Conservation (phyloP, 768 basidiomycete genomes). For the Tephrocybe sp. region DNA sequence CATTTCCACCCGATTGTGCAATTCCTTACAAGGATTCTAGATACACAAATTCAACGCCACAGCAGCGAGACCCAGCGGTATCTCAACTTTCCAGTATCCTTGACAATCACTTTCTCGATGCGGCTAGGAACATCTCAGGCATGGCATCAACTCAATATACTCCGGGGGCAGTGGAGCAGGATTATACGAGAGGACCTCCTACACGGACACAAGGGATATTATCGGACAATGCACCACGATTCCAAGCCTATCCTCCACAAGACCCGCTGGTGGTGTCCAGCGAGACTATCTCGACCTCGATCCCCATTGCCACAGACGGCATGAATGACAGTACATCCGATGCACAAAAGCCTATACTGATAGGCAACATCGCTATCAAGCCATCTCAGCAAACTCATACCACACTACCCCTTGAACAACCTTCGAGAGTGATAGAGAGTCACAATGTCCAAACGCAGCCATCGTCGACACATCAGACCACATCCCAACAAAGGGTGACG, state of each 20-base stretch:
- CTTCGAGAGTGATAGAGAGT: neutral
- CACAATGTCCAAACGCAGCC: neutral
- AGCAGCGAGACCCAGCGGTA: neutral
- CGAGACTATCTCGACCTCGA: neutral
- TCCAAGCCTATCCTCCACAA: no score
- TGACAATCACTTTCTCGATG: no score
- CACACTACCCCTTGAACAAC: neutral
- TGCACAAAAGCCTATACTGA: neutral
- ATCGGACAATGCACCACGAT: no score
- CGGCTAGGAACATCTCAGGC: no score
- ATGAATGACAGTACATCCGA: neutral
- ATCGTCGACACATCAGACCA: neutral
- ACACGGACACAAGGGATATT: no score
- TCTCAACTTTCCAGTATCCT: no score
- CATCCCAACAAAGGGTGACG: neutral
- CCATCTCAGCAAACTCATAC: neutral
- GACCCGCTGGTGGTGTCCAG: neutral
- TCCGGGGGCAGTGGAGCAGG: no score
- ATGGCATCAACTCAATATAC: no score
- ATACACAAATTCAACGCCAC: neutral
- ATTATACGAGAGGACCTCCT: no score
- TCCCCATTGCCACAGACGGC: neutral
- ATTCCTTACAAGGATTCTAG: neutral
- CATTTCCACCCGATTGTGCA: neutral
- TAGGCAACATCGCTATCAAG: neutral